A percentile compares a stretch with the other conserved stretches of the same genome.
These are phyloP conservation scores for Eucalyptus erythrocorys DNA, from an alignment of 345 rosid species.

Conservation along the genomic window DNA sequence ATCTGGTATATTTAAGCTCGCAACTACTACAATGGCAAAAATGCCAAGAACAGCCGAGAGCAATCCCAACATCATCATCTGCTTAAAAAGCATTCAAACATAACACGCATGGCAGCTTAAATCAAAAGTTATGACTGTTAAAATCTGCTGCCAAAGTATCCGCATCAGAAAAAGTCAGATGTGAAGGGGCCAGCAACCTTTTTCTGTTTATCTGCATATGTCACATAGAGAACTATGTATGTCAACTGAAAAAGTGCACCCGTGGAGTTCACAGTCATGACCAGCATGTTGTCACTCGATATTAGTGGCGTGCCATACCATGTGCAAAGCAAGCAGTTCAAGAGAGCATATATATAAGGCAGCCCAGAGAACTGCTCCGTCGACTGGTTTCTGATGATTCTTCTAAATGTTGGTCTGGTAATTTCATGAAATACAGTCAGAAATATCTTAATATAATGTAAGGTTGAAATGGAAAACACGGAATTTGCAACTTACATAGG, in stretches of 20 bases:
- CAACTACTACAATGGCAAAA: slow-evolving; percentile 32
- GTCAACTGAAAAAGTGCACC: slow-evolving; percentile 67
- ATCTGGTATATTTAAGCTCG: slow-evolving; percentile 52
- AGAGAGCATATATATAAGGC: slow-evolving; percentile 73
- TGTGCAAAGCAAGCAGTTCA: slow-evolving; percentile 71
- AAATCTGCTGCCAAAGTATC: background rate
- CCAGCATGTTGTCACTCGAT: slow-evolving; percentile 41
- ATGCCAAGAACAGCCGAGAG: slow-evolving; percentile 33
- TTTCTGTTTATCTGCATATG: slow-evolving; percentile 34
- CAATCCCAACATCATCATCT: slow-evolving; percentile 53
- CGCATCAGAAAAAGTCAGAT: background rate
- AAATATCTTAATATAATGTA: background rate
- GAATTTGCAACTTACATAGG: slow-evolving; percentile 49
- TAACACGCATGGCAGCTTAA: background rate
- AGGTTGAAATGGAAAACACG: background rate
- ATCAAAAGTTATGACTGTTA: background rate
- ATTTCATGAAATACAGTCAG: background rate
- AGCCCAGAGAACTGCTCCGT: slow-evolving; percentile 79
- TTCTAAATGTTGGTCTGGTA: slow-evolving; percentile 72
- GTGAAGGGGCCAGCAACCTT: slow-evolving; percentile 29
- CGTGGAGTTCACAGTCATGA: slow-evolving; percentile 60
- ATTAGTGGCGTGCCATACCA: slow-evolving; percentile 81
- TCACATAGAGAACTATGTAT: slow-evolving; percentile 48
- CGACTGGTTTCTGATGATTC: slow-evolving; percentile 67
- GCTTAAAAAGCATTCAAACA: slow-evolving; percentile 1